These are phyloP conservation scores for Petunia secreta DNA, from an alignment of 257 asterid genomes.

Conservation along the genomic window DNA sequence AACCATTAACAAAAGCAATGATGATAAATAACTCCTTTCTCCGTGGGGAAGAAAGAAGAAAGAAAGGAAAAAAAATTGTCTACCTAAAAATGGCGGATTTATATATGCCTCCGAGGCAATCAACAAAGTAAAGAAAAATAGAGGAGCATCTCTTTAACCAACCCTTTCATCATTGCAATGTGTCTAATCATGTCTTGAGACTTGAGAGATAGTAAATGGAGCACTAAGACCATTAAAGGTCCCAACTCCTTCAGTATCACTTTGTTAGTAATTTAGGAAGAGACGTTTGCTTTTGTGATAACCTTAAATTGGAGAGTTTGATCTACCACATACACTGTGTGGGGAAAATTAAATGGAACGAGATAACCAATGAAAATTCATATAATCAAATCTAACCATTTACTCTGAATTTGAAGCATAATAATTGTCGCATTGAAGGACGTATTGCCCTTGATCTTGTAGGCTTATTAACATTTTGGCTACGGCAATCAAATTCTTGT, in stretches of 20 bases:
- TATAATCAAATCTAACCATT: too few relatives aligned
- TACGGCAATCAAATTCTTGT: neutral
- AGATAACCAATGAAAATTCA: too few relatives aligned
- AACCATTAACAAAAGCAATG: neutral
- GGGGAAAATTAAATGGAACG: neutral
- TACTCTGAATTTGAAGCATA: too few relatives aligned
- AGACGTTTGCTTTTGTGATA: neutral
- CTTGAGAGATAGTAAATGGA: constrained; percentile 32
- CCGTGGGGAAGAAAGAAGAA: neutral
- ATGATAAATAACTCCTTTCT: neutral
- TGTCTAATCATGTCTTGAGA: constrained; percentile 38
- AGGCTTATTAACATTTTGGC: neutral
- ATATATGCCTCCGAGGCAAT: constrained; percentile 34
- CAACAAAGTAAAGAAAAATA: constrained; percentile 27
- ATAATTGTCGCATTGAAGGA: too few relatives aligned
- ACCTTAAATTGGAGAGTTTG: neutral
- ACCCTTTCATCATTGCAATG: constrained; percentile 42
- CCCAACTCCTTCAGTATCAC: constrained; percentile 36
- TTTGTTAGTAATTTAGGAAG: constrained; percentile 7
- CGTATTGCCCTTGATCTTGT: neutral
- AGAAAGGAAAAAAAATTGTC: neutral
- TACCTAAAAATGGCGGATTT: constrained; percentile 12
- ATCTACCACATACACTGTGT: neutral
- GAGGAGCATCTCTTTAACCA: constrained; percentile 12
- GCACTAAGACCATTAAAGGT: constrained; percentile 45